These are phyloP conservation scores for Pseudogymnoascus sp. DNA, from an alignment of 2,329 filamentous ascomycete genomes.

Conservation along the genomic window DNA sequence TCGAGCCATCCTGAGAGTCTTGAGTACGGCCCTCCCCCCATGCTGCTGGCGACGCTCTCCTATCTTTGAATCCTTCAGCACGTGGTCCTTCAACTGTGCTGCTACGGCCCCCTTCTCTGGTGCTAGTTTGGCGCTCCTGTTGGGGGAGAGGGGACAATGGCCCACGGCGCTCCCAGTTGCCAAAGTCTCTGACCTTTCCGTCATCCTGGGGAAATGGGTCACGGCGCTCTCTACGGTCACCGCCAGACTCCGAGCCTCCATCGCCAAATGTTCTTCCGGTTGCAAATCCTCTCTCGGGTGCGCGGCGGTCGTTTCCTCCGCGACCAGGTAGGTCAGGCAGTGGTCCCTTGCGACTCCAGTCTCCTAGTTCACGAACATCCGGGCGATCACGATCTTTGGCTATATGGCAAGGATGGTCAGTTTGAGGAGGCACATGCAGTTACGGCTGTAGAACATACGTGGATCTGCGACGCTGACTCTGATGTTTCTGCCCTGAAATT, in stretches of 20 bases:
- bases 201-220: constrained; percentile 60
- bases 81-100: constrained; percentile 52
- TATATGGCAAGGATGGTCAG: constrained; percentile 32
- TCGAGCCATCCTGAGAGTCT: constrained; percentile 56
- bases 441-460: constrained; percentile 53
- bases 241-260: constrained; percentile 42
- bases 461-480: constrained; percentile 94
- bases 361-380: constrained; percentile 72
- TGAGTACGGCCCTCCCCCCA: constrained; percentile 59
- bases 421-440: constrained; percentile 26
- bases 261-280: constrained; percentile 33
- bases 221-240: constrained; percentile 60
- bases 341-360: constrained; percentile 91
- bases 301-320: constrained; percentile 38
- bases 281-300: constrained; percentile 45
- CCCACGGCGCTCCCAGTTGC: constrained; percentile 91
- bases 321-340: constrained; percentile 61
- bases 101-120: constrained; percentile 50
- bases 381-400: constrained; percentile 69
- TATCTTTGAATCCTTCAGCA: constrained; percentile 49
- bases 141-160: constrained; percentile 66
- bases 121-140: constrained; percentile 40
- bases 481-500: constrained; percentile 81
- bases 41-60: constrained; percentile 60
- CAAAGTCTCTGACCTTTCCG: constrained; percentile 69